Evolutionary conservation across 306 rosid genomes (phyloP).

Genomic region (Acacia melanoxylon): DNA sequence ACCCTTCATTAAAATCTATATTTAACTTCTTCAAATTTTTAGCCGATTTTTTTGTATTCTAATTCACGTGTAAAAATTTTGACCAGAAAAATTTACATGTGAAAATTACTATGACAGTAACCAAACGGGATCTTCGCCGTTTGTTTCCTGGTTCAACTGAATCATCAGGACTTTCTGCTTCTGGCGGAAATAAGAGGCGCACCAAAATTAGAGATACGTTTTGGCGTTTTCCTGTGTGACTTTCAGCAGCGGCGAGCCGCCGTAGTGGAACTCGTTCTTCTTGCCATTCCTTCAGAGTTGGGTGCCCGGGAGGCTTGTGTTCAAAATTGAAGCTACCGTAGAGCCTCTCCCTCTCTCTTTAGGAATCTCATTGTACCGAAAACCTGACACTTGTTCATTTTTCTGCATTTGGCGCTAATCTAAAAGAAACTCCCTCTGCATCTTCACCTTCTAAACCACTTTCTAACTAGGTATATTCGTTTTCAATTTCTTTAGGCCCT

Average conservation of each 20-base stretch:
- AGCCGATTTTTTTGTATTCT: not conserved
- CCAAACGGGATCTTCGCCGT: not conserved
- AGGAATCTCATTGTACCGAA: not conserved
- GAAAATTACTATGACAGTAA: not conserved
- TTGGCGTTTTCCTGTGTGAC: constrained; percentile 6
- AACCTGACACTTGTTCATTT: not conserved
- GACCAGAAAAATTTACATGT: not conserved
- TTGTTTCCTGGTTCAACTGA: not conserved
- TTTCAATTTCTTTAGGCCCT: not conserved
- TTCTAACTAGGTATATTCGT: not conserved
- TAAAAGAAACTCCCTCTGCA: constrained; percentile 9
- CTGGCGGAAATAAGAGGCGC: not conserved
- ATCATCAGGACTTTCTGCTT: not conserved
- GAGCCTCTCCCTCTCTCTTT: not conserved
- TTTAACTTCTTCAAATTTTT: too few relatives aligned
- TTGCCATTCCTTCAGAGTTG: constrained; percentile 3
- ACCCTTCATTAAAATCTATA: too few relatives aligned
- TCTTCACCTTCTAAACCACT: constrained; percentile 11
- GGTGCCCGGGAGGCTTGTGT: not conserved
- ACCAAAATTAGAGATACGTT: not conserved
- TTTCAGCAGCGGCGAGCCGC: constrained; percentile 29
- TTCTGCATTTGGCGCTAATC: not conserved
- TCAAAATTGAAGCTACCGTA: not conserved
- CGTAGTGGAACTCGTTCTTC: constrained; percentile 29
- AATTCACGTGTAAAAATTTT: too few relatives aligned